These are phyloP conservation scores for Rusavskia elegans DNA, from an alignment of 495 filamentous ascomycete species.

Conservation along the genomic window DNA sequence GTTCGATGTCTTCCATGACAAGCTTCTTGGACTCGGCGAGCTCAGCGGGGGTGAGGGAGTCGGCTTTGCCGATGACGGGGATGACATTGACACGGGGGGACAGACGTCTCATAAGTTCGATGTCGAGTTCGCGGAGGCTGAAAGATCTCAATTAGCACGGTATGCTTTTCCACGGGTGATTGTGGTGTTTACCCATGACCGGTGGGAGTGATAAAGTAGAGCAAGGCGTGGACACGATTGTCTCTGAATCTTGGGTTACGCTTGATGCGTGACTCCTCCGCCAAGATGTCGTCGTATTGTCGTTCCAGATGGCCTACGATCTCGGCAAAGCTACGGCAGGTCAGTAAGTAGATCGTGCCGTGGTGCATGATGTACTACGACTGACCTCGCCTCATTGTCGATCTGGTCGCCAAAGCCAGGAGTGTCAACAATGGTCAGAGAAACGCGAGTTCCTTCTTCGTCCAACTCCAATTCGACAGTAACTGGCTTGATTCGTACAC, in stretches of 20 bases:
- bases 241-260: constrained; percentile 98
- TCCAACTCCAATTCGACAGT: constrained; percentile 96
- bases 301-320: constrained; percentile 95
- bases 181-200: constrained; percentile 60
- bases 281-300: constrained; percentile 98
- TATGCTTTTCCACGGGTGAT: not conserved
- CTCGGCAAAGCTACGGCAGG: constrained; percentile 61
- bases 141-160: constrained; percentile 10
- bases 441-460: constrained; percentile 96
- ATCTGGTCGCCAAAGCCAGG: constrained; percentile 98
- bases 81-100: constrained; percentile 98
- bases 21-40: constrained; percentile 98
- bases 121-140: constrained; percentile 93
- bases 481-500: constrained; percentile 93
- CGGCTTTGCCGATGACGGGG: constrained; percentile 95
- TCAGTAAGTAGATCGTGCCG: not conserved
- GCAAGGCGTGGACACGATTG: constrained; percentile 91
- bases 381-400: constrained; percentile 86
- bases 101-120: constrained; percentile 97
- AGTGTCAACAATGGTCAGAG: constrained; percentile 94
- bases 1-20: constrained; percentile 99
- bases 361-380: not conserved
- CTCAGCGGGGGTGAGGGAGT: constrained; percentile 90
- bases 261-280: constrained; percentile 99
- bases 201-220: constrained; percentile 98